Percentiles rank a stretch among this genome's conserved stretches.
These are phyloP conservation scores for Podaxis mareebaensis DNA, from an alignment of 768 basidiomycete species.

Conservation along the genomic window DNA sequence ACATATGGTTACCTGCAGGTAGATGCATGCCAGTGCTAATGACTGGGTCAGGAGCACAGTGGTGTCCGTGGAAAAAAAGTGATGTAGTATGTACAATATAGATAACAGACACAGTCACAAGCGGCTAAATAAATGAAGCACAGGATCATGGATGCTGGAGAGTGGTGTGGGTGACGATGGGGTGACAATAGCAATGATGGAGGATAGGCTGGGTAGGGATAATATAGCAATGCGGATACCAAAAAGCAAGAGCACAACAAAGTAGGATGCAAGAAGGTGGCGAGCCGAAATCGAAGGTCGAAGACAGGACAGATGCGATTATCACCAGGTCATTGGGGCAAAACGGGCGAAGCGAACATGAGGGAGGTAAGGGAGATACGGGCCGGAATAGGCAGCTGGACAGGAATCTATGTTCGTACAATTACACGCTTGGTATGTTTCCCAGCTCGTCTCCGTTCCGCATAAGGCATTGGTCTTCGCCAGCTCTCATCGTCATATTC, in stretches of 20 bases:
- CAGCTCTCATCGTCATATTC: slow-evolving; percentile 73
- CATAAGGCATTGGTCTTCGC: slow-evolving; percentile 71
- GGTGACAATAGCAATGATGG: slow-evolving; percentile 2
- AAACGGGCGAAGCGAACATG: not conserved
- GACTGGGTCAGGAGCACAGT: slow-evolving; percentile 1
- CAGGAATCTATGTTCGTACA: slow-evolving; percentile 41
- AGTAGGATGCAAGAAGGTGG: slow-evolving; percentile 12
- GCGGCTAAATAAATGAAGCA: not conserved
- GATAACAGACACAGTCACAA: slow-evolving; percentile 7
- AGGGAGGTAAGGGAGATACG: slow-evolving; percentile 1
- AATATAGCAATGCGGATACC: slow-evolving; percentile 13
- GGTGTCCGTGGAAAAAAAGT: slow-evolving; percentile 5
- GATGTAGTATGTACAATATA: slow-evolving; percentile 7
- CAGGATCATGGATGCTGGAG: not conserved
- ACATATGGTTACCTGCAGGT: slow-evolving; percentile 15
- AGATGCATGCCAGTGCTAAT: slow-evolving; percentile 10
- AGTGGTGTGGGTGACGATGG: slow-evolving; percentile 2
- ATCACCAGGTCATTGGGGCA: not conserved
- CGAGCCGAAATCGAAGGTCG: slow-evolving; percentile 5
- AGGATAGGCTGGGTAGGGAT: not conserved
- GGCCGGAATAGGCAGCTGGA: slow-evolving; percentile 7
- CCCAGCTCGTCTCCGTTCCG: slow-evolving; percentile 74
- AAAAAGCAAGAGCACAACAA: slow-evolving; percentile 7
- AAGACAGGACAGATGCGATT: not conserved
- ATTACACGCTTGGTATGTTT: slow-evolving; percentile 80